Base-by-base conservation (phyloP, 2,329 filamentous ascomycete genomes). In the Aspergillus quadrilineatus region DNA sequence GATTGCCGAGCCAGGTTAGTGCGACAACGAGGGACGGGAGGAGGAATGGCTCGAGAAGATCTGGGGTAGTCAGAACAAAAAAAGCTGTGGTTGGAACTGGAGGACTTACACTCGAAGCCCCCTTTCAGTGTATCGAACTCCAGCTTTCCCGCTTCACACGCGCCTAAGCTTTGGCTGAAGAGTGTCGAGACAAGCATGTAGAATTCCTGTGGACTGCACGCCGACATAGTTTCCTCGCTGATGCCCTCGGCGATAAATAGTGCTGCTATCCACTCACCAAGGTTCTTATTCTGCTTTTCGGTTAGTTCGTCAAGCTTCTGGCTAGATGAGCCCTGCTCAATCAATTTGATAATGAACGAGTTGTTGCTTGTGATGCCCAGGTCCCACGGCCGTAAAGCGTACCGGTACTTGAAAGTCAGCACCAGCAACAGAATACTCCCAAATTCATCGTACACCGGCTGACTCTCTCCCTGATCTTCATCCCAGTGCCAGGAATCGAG, bases 381-480 rank as follows among this genome's bases (percentile, higher is more conserved):
- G 15, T 86, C 83, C 22, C 77, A 71, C 43, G 73, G 73, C 34
- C 68, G 75, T 44, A 87, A 66, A 50, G 80, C 77, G 60, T 85
- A 85, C 44, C 85, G 83, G 64, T 84, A 77, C 30, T 82, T 79
- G 56, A 84, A 80, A 0, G 81, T 80, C 41, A 85, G 72, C 4
- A 85, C 75, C 39, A 87, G 74, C 1, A 87, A 74, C 10, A 88
- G 71, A 22, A 87, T 80, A 12, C 83, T 82, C 2, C 83, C 83
- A 58, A 87, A 88, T 61, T 88, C 85, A 61, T 88, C 85, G 60
- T 87, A 88, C 3, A 86, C 79, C 0, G 84, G 84, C 63, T 86
- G 85, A 52, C 83, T 84, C 63, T 88, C 85, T 45, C 79, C 81
- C 70, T 87, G 84, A 54, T 87, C 84, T 60, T 84, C 83, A 53